A percentile compares a stretch with the other conserved stretches of the same genome.
These are phyloP conservation scores for Marasmius tenuissimus DNA, from an alignment of 1,284 basidiomycete species.

Conservation along the genomic window DNA sequence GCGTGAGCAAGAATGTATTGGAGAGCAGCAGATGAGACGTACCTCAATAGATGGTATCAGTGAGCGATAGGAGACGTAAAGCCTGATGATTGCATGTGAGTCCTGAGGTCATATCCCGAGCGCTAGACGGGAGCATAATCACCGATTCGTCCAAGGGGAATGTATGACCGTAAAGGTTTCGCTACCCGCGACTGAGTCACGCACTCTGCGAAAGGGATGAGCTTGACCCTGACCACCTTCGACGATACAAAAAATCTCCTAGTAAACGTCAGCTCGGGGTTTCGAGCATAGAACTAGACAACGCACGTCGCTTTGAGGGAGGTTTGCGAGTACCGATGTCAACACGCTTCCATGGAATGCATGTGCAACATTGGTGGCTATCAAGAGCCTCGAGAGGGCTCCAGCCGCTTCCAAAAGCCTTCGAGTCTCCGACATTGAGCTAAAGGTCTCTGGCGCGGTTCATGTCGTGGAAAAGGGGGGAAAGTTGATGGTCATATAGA, in stretches of 20 bases:
- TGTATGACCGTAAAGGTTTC: conserved; percentile 44
- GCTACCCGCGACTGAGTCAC: conserved; percentile 46
- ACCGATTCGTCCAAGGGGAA: conserved; percentile 55
- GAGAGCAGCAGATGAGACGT: conserved; percentile 14
- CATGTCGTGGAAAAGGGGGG: conserved; percentile 20
- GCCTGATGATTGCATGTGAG: conserved; percentile 31
- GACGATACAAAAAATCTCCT: conserved; percentile 58
- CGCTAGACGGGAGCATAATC: conserved; percentile 13
- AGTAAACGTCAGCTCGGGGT: conserved; percentile 11
- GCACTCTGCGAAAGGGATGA: conserved; percentile 53
- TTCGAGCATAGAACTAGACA: conserved; percentile 5
- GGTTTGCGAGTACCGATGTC: conserved; percentile 56
- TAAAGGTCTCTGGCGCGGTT: conserved; percentile 5
- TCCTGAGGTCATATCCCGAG: conserved; percentile 3
- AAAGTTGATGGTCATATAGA: conserved; percentile 12
- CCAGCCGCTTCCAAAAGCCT: conserved; percentile 64
- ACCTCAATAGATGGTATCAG: conserved; percentile 43
- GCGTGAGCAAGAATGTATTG: conserved; percentile 7
- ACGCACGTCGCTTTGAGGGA: conserved; percentile 55
- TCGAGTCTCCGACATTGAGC: conserved; percentile 58
- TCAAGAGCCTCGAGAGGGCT: conserved; percentile 57
- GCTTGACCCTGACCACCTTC: conserved; percentile 43
- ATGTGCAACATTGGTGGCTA: conserved; percentile 53
- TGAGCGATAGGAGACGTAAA: conserved; percentile 57
- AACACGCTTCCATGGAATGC: conserved; percentile 69